Evolutionary conservation across 768 basidiomycete species (phyloP).

Genomic region (Mycena floridula): DNA sequence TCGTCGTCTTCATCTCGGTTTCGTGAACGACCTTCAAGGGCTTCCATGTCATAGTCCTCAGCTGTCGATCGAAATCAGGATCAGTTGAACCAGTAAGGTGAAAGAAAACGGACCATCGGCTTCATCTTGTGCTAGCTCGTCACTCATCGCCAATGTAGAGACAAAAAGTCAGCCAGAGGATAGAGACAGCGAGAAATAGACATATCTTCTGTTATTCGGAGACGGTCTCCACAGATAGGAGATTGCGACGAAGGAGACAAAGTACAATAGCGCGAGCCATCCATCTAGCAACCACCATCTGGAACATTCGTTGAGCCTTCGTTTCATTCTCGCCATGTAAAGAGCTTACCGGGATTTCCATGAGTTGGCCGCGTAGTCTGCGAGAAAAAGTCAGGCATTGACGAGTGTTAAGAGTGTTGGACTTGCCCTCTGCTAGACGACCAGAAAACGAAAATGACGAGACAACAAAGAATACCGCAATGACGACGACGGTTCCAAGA

Average conservation of each 20-base stretch:
- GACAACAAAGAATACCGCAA: conserved; percentile 87
- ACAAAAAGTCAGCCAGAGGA: conserved; percentile 14
- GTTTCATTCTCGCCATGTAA: too few relatives aligned
- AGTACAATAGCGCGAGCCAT: conserved; percentile 85
- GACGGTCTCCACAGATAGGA: conserved; percentile 93
- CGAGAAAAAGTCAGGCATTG: background rate
- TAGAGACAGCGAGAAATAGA: conserved; percentile 12
- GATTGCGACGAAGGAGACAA: conserved; percentile 72
- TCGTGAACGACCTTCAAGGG: conserved; percentile 51
- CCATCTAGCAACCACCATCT: conserved; percentile 98
- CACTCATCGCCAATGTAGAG: conserved; percentile 86
- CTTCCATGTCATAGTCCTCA: conserved; percentile 85
- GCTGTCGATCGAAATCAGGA: too few relatives aligned
- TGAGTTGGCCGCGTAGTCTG: conserved; percentile 87
- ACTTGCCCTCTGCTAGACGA: conserved; percentile 79
- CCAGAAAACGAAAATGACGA: conserved; percentile 90
- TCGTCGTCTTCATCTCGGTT: conserved; percentile 57
- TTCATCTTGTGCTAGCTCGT: conserved; percentile 93
- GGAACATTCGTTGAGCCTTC: too few relatives aligned
- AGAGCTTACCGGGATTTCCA: too few relatives aligned
- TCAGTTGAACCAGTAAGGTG: too few relatives aligned
- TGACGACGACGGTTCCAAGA: conserved; percentile 71
- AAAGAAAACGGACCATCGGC: too few relatives aligned
- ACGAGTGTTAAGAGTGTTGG: conserved; percentile 1
- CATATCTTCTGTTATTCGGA: conserved; percentile 82